Evolutionary conservation across 139 green algal species (phyloP), one percentile per base, ranked within the genome.

Genomic region (Coelastrella sp.): DNA sequence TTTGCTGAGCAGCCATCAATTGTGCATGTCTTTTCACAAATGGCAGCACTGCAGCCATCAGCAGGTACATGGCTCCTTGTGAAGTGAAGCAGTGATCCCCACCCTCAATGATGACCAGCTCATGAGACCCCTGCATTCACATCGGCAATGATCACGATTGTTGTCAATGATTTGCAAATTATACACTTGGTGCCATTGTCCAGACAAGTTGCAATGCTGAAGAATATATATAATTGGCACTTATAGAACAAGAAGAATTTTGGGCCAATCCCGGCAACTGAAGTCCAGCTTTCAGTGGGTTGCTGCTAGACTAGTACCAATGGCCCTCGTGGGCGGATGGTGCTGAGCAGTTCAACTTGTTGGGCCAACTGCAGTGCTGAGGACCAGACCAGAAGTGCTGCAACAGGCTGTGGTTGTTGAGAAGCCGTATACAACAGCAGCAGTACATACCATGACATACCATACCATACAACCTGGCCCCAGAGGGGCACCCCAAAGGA

Each of bases 1-100:
- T 6, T 76, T 8, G 8, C 15, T 76, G 17, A 17, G 8, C 7
- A n/a, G 15, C 19, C 17, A 25, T 35, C 68, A 27, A 19, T n/a
- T 24, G 15, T n/a, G 68, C 85, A 63, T 90, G 74, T 19, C 27
- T 73, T 24, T 3, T 82, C 14, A 90, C 57, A 25, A 90, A 90
- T 5, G 85, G 85, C 73, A 90, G 58, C 73, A 90, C 85, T 19
- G 85, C 85, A 24, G 85, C 85, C 11, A 73, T 73, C 74, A 90
- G 58, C n/a, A 84, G 27, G 19, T 90, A 90, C 73, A 90, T 81
- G 9, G 85, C 85, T 61, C 25, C 74, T 6, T 58, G 49, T 4
- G 57, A 65, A 35, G 7, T 84, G 85, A 90, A 90, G 85, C 73
- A 84, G 25, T 90, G 85, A 59, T 90, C 85, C 7, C 35, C 85